Conservation (phyloP, 2,329 filamentous ascomycete genomes). For the Penicillium concentricum region DNA sequence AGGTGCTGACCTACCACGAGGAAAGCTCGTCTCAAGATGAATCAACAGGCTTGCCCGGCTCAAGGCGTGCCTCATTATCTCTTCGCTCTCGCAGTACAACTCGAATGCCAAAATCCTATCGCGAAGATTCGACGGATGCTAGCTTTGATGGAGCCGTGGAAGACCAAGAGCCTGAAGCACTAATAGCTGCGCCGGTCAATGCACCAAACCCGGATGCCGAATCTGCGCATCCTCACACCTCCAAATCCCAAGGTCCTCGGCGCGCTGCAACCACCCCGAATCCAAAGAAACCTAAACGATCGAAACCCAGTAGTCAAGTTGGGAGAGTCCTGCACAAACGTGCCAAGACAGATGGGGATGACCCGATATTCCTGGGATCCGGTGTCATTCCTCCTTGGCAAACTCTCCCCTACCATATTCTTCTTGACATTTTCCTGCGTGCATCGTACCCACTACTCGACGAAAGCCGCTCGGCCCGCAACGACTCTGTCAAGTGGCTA, state of each 20-base stretch:
- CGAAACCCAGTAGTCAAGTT: conserved; percentile 12
- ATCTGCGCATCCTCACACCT: conserved; percentile 3
- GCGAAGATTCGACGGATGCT: conserved; percentile 36
- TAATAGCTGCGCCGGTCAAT: conserved; percentile 12
- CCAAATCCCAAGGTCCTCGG: conserved; percentile 6
- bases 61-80: conserved; percentile 25
- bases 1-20: conserved; percentile 40
- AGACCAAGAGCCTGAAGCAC: conserved; percentile 12
- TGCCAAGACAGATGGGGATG: conserved; percentile 20
- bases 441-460: conserved; percentile 60
- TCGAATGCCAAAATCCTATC: conserved; percentile 31
- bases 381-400: conserved; percentile 57
- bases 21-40: conserved; percentile 35
- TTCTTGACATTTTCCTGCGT: conserved; percentile 68
- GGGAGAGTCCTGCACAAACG: conserved; percentile 27
- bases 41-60: conserved; percentile 10
- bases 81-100: conserved; percentile 33
- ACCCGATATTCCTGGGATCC: conserved; percentile 20
- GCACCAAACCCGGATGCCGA: conserved; percentile 1
- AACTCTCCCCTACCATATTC: conserved; percentile 65
- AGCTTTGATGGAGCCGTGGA: conserved; percentile 16
- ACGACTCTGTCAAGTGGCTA: conserved; percentile 56
- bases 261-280: conserved; percentile 10
- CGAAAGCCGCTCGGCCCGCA: conserved; percentile 24
- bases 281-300: conserved; percentile 9